phyloP scores from a whole-genome alignment of 345 rosid genomes.

The Gossypium ekmanianum region DNA sequence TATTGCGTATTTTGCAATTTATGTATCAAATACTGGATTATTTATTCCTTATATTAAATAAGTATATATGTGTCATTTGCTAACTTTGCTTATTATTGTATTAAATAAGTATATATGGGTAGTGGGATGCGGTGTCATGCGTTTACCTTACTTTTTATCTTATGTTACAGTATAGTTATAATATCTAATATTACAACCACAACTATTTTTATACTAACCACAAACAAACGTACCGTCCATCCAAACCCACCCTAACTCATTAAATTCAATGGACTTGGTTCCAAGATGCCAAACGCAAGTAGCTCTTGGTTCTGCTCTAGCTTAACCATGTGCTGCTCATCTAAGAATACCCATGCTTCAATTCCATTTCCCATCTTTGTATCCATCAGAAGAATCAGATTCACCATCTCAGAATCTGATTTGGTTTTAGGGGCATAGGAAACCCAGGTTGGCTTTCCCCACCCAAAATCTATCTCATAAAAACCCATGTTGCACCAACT shows the following conservation, averaged over 20 bases:
- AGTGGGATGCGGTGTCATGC: too few relatives aligned
- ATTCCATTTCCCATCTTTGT: not conserved
- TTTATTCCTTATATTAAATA: too few relatives aligned
- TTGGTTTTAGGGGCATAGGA: not conserved
- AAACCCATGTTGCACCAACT: not conserved
- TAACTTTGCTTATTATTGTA: too few relatives aligned
- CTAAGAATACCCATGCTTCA: not conserved
- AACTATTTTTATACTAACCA: too few relatives aligned
- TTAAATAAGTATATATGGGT: too few relatives aligned
- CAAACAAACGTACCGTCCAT: accelerated
- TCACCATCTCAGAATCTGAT: not conserved
- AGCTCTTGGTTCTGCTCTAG: not conserved
- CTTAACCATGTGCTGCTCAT: not conserved
- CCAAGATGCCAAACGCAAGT: not conserved
- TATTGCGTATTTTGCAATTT: too few relatives aligned
- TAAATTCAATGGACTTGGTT: not conserved
- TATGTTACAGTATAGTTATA: too few relatives aligned
- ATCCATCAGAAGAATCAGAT: not conserved
- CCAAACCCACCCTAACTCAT: too few relatives aligned
- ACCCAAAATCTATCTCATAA: not conserved
- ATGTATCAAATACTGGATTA: too few relatives aligned
- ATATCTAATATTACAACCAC: too few relatives aligned
- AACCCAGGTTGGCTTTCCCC: not conserved
- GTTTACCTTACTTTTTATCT: too few relatives aligned
- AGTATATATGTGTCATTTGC: too few relatives aligned